Evolutionary conservation across 1,284 basidiomycete genomes (phyloP).

Genomic region (Albatrellus sp.): DNA sequence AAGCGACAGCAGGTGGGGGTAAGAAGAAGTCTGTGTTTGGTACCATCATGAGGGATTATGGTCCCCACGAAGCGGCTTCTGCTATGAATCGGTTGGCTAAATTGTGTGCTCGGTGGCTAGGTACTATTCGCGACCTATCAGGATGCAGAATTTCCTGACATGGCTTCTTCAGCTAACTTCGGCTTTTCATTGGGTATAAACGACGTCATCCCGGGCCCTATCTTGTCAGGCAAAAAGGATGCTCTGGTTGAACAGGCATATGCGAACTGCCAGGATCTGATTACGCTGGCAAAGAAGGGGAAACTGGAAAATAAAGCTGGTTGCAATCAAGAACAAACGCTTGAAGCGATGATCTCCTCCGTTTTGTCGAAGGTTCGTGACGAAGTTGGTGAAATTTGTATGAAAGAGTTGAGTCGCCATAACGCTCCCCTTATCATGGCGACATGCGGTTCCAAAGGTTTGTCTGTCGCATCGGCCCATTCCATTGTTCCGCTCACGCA

Average conservation of each 20-base stretch:
- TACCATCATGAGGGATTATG: constrained; percentile 95
- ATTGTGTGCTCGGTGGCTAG: constrained; percentile 88
- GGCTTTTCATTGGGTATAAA: constrained; percentile 98
- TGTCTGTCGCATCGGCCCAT: constrained; percentile 1
- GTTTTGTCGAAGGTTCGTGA: constrained; percentile 92
- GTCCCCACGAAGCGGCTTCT: constrained; percentile 84
- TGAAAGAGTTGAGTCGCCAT: constrained; percentile 92
- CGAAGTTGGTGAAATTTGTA: constrained; percentile 94
- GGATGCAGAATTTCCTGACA: too few relatives aligned
- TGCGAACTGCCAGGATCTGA: constrained; percentile 77
- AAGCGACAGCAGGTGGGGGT: constrained; percentile 94
- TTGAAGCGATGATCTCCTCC: constrained; percentile 92
- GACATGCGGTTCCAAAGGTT: constrained; percentile 97
- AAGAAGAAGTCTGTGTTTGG: constrained; percentile 99
- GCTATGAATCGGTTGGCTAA: constrained; percentile 98
- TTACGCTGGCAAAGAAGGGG: constrained; percentile 84
- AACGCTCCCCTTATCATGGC: constrained; percentile 99
- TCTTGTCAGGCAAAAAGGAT: constrained; percentile 76
- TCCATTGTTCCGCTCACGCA: too few relatives aligned
- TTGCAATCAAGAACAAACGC: constrained; percentile 92
- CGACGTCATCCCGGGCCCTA: constrained; percentile 93
- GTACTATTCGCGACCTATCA: constrained; percentile 29
- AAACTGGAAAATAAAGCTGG: constrained; percentile 93
- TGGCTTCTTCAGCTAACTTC: constrained; percentile 61
- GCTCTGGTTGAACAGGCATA: constrained; percentile 84